phyloP scores from a whole-genome alignment of 805 yeast species.

The Wickerhamomyces ciferrii region DNA sequence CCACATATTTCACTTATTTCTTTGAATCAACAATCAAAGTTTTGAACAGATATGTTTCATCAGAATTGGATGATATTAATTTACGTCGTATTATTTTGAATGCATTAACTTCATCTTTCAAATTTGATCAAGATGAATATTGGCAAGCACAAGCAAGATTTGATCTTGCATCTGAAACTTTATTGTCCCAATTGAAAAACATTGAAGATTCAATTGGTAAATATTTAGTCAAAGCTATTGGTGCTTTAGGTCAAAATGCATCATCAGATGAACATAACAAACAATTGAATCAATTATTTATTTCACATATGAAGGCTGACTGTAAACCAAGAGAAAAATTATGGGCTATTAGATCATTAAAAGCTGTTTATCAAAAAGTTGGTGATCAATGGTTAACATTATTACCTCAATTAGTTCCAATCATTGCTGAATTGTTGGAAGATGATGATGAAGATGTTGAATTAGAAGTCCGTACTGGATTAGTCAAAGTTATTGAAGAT shows the following conservation, averaged over 20 bases:
- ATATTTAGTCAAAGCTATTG: constrained; percentile 72
- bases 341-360: constrained; percentile 79
- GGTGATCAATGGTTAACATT: constrained; percentile 93
- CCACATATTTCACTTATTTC: constrained; percentile 82
- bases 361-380: constrained; percentile 78
- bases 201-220: constrained; percentile 76
- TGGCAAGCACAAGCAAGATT: constrained; percentile 90
- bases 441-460: constrained; percentile 95
- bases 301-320: constrained; percentile 63
- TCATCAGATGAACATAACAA: constrained; percentile 74
- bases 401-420: constrained; percentile 92
- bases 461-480: constrained; percentile 81
- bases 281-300: constrained; percentile 56
- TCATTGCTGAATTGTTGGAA: constrained; percentile 90
- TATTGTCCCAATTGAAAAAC: constrained; percentile 60
- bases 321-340: constrained; percentile 54
- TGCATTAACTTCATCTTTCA: constrained; percentile 76
- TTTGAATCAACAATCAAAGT: constrained; percentile 64
- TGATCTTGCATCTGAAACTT: constrained; percentile 57
- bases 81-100: constrained; percentile 70
- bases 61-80: constrained; percentile 40
- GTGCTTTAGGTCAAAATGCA: constrained; percentile 68
- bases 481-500: constrained; percentile 86
- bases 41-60: constrained; percentile 42
- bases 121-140: constrained; percentile 87